These are phyloP conservation scores for Penicillium ucsense DNA, from an alignment of 495 filamentous ascomycete genomes.

Conservation along the genomic window DNA sequence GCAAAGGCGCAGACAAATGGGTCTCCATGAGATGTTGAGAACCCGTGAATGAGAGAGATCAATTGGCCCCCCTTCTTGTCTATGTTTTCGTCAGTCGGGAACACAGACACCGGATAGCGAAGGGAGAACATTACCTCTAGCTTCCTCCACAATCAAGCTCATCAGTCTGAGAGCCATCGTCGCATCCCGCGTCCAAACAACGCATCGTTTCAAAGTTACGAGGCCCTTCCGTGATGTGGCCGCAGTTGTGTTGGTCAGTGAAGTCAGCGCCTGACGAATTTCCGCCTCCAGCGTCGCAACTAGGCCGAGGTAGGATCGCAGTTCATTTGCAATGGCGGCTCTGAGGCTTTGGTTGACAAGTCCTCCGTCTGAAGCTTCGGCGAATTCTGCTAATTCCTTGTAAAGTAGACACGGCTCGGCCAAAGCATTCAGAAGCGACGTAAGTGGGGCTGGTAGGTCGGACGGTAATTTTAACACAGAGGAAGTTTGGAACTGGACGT, in stretches of 20 bases:
- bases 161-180: constrained; percentile 94
- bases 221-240: constrained; percentile 70
- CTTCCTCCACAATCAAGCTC: constrained; percentile 87
- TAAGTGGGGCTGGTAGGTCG: constrained; percentile 70
- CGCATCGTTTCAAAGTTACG: constrained; percentile 92
- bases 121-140: constrained; percentile 46
- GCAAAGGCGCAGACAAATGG: constrained; percentile 91
- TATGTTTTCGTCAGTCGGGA: constrained; percentile 8
- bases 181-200: constrained; percentile 94
- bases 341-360: constrained; percentile 87
- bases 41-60: constrained; percentile 87
- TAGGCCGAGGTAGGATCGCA: constrained; percentile 84
- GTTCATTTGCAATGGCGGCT: constrained; percentile 76
- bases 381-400: constrained; percentile 65
- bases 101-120: too few relatives aligned
- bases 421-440: constrained; percentile 79
- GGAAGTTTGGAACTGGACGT: constrained; percentile 62
- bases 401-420: constrained; percentile 92
- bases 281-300: constrained; percentile 92
- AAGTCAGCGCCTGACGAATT: constrained; percentile 65
- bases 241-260: constrained; percentile 54
- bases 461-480: constrained; percentile 62
- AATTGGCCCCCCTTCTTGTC: constrained; percentile 84
- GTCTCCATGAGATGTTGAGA: constrained; percentile 89
- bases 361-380: constrained; percentile 58